Evolutionary conservation across 1,284 basidiomycete species (phyloP).

Genomic region (Papiliotrema flavescens): DNA sequence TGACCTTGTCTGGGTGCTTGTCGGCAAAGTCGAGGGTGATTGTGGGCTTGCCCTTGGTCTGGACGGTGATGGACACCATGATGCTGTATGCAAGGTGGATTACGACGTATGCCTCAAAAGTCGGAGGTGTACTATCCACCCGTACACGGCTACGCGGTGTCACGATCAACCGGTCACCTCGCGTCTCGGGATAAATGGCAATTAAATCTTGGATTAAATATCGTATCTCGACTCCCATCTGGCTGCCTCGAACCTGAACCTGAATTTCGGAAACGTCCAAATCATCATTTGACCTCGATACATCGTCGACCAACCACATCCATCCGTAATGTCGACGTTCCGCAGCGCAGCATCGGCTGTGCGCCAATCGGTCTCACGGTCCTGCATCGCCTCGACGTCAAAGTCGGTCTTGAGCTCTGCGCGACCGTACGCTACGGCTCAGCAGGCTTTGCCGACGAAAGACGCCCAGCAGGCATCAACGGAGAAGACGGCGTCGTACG

Average conservation of each 20-base stretch:
- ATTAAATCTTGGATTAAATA: not conserved
- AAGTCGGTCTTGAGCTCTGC: constrained; percentile 4
- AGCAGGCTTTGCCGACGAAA: not conserved
- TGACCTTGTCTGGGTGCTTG: constrained; percentile 49
- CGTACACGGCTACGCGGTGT: not conserved
- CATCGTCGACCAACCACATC: not conserved
- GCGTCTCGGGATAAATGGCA: not conserved
- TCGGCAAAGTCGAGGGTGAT: constrained; percentile 57
- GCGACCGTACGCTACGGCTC: constrained; percentile 19
- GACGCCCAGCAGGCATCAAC: no score
- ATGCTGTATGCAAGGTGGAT: not conserved
- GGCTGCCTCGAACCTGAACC: not conserved
- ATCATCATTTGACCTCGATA: not conserved
- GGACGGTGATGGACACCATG: constrained; percentile 63
- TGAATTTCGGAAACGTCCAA: not conserved
- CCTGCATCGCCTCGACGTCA: constrained; percentile 23
- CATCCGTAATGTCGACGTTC: not conserved
- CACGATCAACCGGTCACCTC: not conserved
- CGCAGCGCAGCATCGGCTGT: constrained; percentile 11
- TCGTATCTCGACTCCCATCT: not conserved
- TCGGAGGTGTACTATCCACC: not conserved
- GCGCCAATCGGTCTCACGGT: constrained; percentile 13
- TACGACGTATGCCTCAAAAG: not conserved
- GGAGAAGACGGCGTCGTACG: not conserved
- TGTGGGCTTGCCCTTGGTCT: constrained; percentile 56